Evolutionary conservation across 2,329 filamentous ascomycete species (phyloP), one percentile per base, ranked within the genome.

Genomic region (Claviceps quebecensis): DNA sequence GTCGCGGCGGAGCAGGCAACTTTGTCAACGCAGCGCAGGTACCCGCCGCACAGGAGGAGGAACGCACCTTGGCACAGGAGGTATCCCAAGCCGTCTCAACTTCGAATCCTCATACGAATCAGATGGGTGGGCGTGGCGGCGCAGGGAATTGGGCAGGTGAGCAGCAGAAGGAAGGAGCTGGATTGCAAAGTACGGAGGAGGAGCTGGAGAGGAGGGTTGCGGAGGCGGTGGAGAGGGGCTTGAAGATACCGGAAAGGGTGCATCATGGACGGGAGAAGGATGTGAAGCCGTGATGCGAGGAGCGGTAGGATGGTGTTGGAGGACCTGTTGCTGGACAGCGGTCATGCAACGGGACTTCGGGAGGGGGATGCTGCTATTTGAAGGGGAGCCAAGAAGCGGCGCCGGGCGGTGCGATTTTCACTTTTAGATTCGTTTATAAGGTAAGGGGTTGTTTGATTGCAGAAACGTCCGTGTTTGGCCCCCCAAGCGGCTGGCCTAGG

Each of bases 1-100:
- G 52, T 11, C 54, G 54, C 48, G 54, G 80, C 56, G 80, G 80
- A 19, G 78, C 79, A 1, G 80, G 80, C 39, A 84, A 84, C 67
- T 80, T 74, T 59, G 61, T 72, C 49, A 69, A 72, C 50, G 57
- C 67, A 17, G 58, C 63, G 44, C 59, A 65, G 22, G 58, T 65
- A 16, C 63, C 63, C 3, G 61, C 61, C 39, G 58, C 65, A 4
- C 60, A 59, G 45, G 64, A 66, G 56, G 60, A 65, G 61, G 63
- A 50, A 62, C 65, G 49, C 17, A n/a, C 8, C 48, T 65, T 64
- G 54, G 64, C 62, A 2, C 61, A 60, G 55, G 63, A 61, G 57
- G 64, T 60, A 39, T 61, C 58, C 5, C 65, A 67, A 9, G 63
- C 69, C 39, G 61, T 48, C 57, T 60, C 29, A 60, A 58, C 58